Percentiles rank a stretch among this genome's conserved stretches.
Evolutionary conservation across 768 basidiomycete species (phyloP).

Genomic region (Kwoniella sp.): DNA sequence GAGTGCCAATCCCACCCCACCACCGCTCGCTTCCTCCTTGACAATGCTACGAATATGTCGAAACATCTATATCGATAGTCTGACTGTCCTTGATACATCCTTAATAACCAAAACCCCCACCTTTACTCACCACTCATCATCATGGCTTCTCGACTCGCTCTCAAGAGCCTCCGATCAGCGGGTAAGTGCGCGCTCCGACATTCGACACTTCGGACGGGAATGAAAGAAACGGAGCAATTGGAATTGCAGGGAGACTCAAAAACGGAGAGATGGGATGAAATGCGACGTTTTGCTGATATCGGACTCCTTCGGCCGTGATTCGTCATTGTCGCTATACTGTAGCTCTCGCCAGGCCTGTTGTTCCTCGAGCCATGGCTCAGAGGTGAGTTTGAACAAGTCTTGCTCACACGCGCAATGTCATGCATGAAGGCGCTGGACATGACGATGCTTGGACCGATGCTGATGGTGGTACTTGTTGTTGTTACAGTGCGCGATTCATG

Average conservation of each 20-base stretch:
- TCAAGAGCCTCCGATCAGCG: slow-evolving; percentile 45
- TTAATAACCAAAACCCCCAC: slow-evolving; percentile 15
- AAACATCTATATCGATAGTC: background rate
- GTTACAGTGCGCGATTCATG: slow-evolving; percentile 28
- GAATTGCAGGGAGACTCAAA: background rate
- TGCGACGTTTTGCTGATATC: slow-evolving; percentile 17
- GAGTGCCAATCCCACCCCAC: slow-evolving; percentile 1
- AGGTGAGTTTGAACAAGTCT: slow-evolving; percentile 17
- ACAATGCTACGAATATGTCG: background rate
- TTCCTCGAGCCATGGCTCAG: slow-evolving; percentile 28
- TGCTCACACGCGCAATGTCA: background rate
- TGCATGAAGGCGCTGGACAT: background rate
- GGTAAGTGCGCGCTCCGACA: slow-evolving; percentile 29
- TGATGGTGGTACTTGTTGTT: slow-evolving; percentile 11
- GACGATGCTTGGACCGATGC: background rate
- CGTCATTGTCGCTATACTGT: background rate
- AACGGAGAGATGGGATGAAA: slow-evolving; percentile 5
- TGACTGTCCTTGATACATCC: background rate
- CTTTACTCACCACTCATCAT: slow-evolving; percentile 21
- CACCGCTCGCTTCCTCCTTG: background rate
- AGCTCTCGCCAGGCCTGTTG: slow-evolving; percentile 32
- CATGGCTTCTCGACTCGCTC: slow-evolving; percentile 49
- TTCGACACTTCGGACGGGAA: background rate
- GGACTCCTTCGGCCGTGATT: slow-evolving; percentile 21
- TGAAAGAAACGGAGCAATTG: background rate